These are phyloP conservation scores for Trypanosomatidae sp. DNA, from an alignment of 208 protist genomes.

Conservation along the genomic window DNA sequence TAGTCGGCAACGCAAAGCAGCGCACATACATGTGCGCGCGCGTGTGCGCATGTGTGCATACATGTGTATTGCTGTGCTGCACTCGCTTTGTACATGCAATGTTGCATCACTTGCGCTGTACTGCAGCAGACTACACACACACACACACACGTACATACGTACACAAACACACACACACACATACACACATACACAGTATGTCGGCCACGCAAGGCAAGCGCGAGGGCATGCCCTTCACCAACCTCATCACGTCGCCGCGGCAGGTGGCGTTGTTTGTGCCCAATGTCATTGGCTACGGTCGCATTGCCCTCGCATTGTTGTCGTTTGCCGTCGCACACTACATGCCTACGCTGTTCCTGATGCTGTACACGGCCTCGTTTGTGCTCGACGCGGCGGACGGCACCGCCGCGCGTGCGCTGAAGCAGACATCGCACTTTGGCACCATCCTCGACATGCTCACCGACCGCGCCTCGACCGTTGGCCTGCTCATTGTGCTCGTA, in stretches of 20 bases:
- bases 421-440: slow-evolving; percentile 88
- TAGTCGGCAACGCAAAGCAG: too few species aligned
- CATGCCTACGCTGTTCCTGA: slow-evolving; percentile 50
- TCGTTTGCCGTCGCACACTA: slow-evolving; percentile 63
- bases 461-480: slow-evolving; percentile 84
- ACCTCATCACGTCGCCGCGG: too few species aligned
- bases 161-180: too few species aligned
- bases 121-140: too few species aligned
- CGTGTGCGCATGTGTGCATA: background rate
- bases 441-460: slow-evolving; percentile 92
- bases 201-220: too few species aligned
- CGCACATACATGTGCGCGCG: too few species aligned
- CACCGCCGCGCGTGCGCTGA: slow-evolving; percentile 68
- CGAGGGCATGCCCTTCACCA: too few species aligned
- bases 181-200: too few species aligned
- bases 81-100: too few species aligned
- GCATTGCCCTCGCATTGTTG: slow-evolving; percentile 50
- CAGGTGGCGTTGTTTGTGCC: slow-evolving; percentile 59
- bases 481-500: slow-evolving; percentile 78
- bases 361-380: slow-evolving; percentile 70
- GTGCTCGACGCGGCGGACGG: slow-evolving; percentile 87
- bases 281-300: slow-evolving; percentile 88
- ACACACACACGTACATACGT: too few species aligned
- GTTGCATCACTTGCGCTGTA: too few species aligned
- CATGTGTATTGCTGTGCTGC: too few species aligned